Base-by-base conservation (phyloP, 2,329 filamentous ascomycete genomes). In the Trichoderma citrinoviride region DNA sequence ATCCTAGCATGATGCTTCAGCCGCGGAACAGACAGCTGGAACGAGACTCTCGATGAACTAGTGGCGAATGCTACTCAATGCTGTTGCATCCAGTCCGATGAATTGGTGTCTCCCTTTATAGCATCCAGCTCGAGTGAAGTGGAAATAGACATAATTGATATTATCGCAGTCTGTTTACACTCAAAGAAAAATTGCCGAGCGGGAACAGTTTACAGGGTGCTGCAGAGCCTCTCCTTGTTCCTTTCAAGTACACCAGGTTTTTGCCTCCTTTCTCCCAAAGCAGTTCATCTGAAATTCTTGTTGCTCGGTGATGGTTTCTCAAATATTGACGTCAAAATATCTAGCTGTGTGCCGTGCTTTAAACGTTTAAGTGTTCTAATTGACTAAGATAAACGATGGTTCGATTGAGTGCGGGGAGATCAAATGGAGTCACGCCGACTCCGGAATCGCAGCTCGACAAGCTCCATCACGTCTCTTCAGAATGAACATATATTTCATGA, bases 341-440 rank as follows among this genome's bases (percentile, higher is more conserved):
- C 25, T 12, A 46, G 12, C 27, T 17, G 10, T 2, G 10, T 40
- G 8, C 8, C 10, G 8, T 23, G 44, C n/a, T n/a, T n/a, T n/a
- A n/a, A n/a, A 47, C 47, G 25, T 7, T 33, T 25, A 19, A 37
- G n/a, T 10, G n/a, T 33, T 12, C 27, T n/a, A 19, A 29, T 7
- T 6, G 37, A 33, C 57, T 29, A 61, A 52, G 43, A 5, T 37
- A 10, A 14, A 41, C 46, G 7, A 25, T 61, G 58, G 47, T 37
- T 54, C 49, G 60, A 37, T 23, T 52, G 47, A 54, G 25, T 54
- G 60, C 49, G 60, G 49, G 49, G 49, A 62, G 56, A 46, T 33
- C 46, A 29, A 37, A 49, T 54, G 49, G 33, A 53, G 47, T 50
- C 49, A 54, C 40, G 49, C 47, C 60, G 49, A 50, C 41, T 62